phyloP scores from a whole-genome alignment of 495 filamentous ascomycete species.

The Penicillium dipodomyicola region DNA sequence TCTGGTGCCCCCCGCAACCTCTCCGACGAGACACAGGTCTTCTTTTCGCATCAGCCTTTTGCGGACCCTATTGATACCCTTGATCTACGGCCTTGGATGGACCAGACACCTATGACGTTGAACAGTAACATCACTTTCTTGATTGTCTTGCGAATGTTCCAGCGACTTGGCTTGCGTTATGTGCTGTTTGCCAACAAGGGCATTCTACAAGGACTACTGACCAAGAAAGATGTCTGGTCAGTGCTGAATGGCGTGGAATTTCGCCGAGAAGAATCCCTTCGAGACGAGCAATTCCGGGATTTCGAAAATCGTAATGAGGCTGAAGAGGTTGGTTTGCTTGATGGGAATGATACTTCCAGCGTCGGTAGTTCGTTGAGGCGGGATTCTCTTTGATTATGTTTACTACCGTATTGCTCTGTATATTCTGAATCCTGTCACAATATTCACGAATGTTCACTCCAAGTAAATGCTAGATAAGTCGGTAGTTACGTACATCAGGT shows the following conservation, averaged over 20 bases:
- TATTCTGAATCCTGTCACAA: neutral
- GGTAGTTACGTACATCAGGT: too few relatives aligned
- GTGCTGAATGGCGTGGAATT: constrained; percentile 80
- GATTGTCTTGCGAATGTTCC: constrained; percentile 85
- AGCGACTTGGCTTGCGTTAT: constrained; percentile 87
- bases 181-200: constrained; percentile 84
- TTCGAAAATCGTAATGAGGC: constrained; percentile 41
- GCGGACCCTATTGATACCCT: constrained; percentile 75
- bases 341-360: constrained; percentile 41
- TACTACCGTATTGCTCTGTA: constrained; percentile 16
- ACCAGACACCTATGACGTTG: constrained; percentile 93
- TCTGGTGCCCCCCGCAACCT: constrained; percentile 51
- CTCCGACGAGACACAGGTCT: constrained; percentile 70
- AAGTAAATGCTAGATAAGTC: neutral
- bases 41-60: constrained; percentile 78
- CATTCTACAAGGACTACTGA: constrained; percentile 77
- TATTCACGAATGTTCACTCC: neutral
- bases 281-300: constrained; percentile 37
- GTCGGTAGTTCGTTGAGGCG: constrained; percentile 37
- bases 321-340: constrained; percentile 53
- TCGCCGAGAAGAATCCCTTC: constrained; percentile 36
- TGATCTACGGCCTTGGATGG: constrained; percentile 95
- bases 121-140: constrained; percentile 69
- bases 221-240: constrained; percentile 98
- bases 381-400: constrained; percentile 30